phyloP scores from a whole-genome alignment of 1,284 basidiomycete species.

The Peniophora sp. region DNA sequence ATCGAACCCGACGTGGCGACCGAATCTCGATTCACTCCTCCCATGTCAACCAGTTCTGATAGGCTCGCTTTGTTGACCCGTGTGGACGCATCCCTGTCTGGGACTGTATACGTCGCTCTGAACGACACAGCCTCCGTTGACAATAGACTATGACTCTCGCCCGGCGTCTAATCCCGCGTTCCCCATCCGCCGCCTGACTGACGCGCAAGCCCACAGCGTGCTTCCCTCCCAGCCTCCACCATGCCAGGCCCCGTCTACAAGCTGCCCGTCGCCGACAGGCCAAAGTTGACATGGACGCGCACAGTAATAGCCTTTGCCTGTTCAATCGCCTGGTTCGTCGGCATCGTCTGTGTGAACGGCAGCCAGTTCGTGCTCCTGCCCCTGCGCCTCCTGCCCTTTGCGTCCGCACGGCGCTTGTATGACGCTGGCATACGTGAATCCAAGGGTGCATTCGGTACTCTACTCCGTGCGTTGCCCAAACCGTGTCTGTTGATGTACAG shows the following conservation, averaged over 20 bases:
- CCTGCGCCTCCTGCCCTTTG: conserved; percentile 49
- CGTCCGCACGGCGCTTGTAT: conserved; percentile 43
- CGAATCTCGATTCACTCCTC: too few relatives aligned
- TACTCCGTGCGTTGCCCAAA: conserved; percentile 43
- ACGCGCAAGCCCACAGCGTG: too few relatives aligned
- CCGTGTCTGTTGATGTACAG: conserved; percentile 4
- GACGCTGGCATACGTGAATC: conserved; percentile 67
- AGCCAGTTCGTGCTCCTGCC: conserved; percentile 67
- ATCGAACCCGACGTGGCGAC: too few relatives aligned
- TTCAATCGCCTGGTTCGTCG: conserved; percentile 56
- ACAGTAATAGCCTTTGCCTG: conserved; percentile 46
- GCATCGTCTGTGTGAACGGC: conserved; percentile 59
- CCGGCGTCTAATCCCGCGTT: too few relatives aligned
- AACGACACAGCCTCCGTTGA: too few relatives aligned
- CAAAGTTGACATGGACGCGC: conserved; percentile 46
- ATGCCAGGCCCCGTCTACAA: neutral
- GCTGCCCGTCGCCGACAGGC: conserved; percentile 31
- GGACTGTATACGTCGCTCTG: too few relatives aligned
- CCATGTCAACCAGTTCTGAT: too few relatives aligned
- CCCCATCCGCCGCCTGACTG: too few relatives aligned
- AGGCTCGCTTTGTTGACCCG: too few relatives aligned
- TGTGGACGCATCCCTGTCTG: too few relatives aligned
- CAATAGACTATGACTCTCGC: too few relatives aligned
- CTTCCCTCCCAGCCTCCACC: too few relatives aligned
- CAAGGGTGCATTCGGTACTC: conserved; percentile 73